phyloP scores from a whole-genome alignment of 1,284 basidiomycete genomes.

The Ceratobasidium sp. region DNA sequence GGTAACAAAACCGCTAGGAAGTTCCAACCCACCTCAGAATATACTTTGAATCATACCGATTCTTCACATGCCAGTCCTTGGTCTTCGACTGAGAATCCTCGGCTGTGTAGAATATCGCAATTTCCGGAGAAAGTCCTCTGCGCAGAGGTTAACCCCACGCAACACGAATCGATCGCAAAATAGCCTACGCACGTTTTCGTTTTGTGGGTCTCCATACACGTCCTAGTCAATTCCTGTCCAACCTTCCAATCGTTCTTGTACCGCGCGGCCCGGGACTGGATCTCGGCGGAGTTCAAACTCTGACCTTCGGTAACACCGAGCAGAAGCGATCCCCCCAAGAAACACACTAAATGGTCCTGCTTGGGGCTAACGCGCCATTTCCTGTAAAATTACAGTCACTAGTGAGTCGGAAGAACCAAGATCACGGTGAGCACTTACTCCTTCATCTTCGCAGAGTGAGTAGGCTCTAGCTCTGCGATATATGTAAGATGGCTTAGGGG shows the following conservation, averaged over 20 bases:
- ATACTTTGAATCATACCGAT: constrained; percentile 84
- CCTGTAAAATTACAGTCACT: constrained; percentile 58
- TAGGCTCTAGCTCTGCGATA: constrained; percentile 77
- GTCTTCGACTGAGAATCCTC: constrained; percentile 63
- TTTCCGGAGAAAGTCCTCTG: constrained; percentile 87
- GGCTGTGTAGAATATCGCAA: constrained; percentile 78
- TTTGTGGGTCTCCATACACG: constrained; percentile 89
- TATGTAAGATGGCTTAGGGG: constrained; percentile 74
- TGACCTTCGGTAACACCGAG: constrained; percentile 85
- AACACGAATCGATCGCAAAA: constrained; percentile 10
- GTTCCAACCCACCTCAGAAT: constrained; percentile 74
- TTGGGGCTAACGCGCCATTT: constrained; percentile 82
- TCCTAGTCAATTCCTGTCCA: constrained; percentile 85
- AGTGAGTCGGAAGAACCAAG: neutral
- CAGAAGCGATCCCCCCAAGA: constrained; percentile 92
- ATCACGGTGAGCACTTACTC: constrained; percentile 1
- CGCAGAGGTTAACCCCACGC: constrained; percentile 32
- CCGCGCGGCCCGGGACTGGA: constrained; percentile 64
- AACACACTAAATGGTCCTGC: constrained; percentile 97
- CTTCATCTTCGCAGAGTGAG: constrained; percentile 14
- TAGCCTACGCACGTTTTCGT: constrained; percentile 78
- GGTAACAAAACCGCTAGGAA: neutral
- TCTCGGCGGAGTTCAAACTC: constrained; percentile 31
- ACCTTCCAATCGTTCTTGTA: constrained; percentile 84
- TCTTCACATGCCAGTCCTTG: constrained; percentile 90